A percentile compares a stretch with the other conserved stretches of the same genome.
These are phyloP conservation scores for Hygrophila difformis DNA, from an alignment of 257 asterid species.

Conservation along the genomic window DNA sequence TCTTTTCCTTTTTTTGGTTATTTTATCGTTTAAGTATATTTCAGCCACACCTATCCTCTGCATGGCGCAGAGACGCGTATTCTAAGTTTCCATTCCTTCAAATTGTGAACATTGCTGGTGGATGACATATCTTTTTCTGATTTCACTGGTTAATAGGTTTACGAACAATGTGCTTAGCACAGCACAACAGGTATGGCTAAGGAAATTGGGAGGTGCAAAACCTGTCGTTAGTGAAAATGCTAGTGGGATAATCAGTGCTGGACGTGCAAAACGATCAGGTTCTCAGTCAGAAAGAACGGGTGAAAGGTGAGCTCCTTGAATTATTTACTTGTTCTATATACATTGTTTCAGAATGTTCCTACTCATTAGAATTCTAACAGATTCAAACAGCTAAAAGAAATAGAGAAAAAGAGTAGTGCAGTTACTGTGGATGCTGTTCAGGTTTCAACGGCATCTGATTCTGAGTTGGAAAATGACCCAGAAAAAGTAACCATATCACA, in stretches of 20 bases:
- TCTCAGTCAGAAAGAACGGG: conserved; percentile 50
- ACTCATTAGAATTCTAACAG: conserved; percentile 30
- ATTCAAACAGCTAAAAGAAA: conserved; percentile 79
- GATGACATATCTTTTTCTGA: no score
- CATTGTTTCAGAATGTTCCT: conserved; percentile 11
- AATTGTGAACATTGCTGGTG: neutral
- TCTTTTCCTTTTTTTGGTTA: no score
- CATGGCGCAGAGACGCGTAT: neutral
- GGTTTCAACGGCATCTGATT: conserved; percentile 39
- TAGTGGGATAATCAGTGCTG: conserved; percentile 91
- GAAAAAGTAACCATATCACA: conserved; percentile 47
- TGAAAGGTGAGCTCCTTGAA: conserved; percentile 58
- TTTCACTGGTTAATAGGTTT: conserved; percentile 43
- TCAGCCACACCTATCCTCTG: neutral
- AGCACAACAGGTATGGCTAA: conserved; percentile 95
- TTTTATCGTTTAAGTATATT: no score
- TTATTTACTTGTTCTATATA: conserved; percentile 3
- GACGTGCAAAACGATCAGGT: conserved; percentile 82
- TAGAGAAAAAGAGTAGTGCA: conserved; percentile 48
- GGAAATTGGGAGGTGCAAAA: conserved; percentile 92
- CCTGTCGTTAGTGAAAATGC: conserved; percentile 83
- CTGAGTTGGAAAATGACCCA: conserved; percentile 45
- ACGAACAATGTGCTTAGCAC: conserved; percentile 93
- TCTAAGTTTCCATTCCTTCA: neutral
- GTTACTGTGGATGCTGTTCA: conserved; percentile 39